Evolutionary conservation across 805 yeast genomes (phyloP).

Genomic region (Lachancea sp.): DNA sequence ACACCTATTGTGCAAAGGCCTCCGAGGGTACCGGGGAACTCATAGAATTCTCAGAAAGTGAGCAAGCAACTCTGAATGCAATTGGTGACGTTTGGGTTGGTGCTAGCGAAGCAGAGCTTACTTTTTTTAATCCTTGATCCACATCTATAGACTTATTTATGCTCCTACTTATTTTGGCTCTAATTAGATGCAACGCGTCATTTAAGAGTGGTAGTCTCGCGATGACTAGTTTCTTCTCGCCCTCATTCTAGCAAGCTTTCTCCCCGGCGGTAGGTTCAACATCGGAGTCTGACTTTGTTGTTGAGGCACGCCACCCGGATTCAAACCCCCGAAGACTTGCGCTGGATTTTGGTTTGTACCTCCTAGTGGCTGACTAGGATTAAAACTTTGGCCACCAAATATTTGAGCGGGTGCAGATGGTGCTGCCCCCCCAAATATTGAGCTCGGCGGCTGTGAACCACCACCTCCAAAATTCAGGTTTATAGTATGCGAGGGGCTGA

Average conservation of each 20-base stretch:
- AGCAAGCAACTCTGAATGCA: background rate
- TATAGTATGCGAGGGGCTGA: conserved; percentile 23
- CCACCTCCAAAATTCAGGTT: conserved; percentile 25
- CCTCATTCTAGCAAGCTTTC: conserved; percentile 31
- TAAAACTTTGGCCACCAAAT: conserved; percentile 15
- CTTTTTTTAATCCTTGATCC: background rate
- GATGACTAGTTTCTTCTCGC: conserved; percentile 18
- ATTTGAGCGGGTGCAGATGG: conserved; percentile 20
- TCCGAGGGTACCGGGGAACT: background rate
- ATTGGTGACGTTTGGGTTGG: conserved; percentile 5
- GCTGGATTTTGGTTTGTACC: conserved; percentile 6
- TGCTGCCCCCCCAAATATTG: conserved; percentile 8
- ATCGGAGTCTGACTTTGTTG: conserved; percentile 5
- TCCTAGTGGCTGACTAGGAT: background rate
- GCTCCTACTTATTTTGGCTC: too few relatives aligned
- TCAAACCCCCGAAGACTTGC: conserved; percentile 8
- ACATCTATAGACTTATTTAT: background rate
- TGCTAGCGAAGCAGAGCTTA: conserved; percentile 1
- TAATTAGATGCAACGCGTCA: background rate
- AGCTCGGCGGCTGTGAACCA: conserved; percentile 10
- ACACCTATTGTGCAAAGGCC: conserved; percentile 6
- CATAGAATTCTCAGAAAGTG: background rate
- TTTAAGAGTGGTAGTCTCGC: background rate
- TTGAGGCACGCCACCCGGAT: conserved; percentile 3
- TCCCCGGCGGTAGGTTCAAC: conserved; percentile 15